Conservation (phyloP, 2,329 filamentous ascomycete genomes). For the Fusarium zealandicum region DNA sequence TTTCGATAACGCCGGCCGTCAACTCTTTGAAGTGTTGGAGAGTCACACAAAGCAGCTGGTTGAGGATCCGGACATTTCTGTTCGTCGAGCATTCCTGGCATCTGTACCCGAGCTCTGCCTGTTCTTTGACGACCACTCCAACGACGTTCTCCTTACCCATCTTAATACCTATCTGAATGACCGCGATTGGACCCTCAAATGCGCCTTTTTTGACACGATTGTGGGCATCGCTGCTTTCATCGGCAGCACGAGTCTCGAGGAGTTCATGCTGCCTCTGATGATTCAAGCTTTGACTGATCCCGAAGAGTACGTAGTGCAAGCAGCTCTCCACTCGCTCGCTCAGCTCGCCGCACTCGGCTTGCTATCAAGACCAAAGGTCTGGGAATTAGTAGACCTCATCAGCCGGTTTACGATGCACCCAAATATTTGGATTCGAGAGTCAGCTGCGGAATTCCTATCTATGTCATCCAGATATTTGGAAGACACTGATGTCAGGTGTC, state of each 20-base stretch:
- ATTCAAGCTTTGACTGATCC: constrained; percentile 91
- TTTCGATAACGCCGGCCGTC: constrained; percentile 85
- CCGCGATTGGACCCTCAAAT: constrained; percentile 94
- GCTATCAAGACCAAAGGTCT: constrained; percentile 82
- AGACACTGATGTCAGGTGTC: constrained; percentile 81
- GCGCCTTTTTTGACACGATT: constrained; percentile 94
- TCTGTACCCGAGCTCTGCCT: constrained; percentile 93
- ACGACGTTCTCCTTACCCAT: constrained; percentile 95
- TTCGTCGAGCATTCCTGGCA: constrained; percentile 87
- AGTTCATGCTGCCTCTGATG: constrained; percentile 96
- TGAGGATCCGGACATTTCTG: constrained; percentile 84
- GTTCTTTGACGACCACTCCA: constrained; percentile 92
- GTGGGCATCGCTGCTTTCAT: constrained; percentile 92
- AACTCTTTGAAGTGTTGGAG: constrained; percentile 86
- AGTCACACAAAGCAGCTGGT: constrained; percentile 87
- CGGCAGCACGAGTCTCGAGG: constrained; percentile 86
- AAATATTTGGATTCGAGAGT: constrained; percentile 93
- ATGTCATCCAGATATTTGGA: constrained; percentile 78
- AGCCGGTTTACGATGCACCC: constrained; percentile 91
- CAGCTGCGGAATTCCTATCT: constrained; percentile 82
- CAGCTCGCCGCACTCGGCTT: constrained; percentile 88
- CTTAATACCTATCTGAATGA: constrained; percentile 98
- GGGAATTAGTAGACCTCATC: constrained; percentile 86
- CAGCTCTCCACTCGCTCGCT: constrained; percentile 85
- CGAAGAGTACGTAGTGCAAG: constrained; percentile 93